Evolutionary conservation across 1,284 basidiomycete genomes (phyloP), one percentile per base, ranked within the genome.

Genomic region (Ustilago esculenta): DNA sequence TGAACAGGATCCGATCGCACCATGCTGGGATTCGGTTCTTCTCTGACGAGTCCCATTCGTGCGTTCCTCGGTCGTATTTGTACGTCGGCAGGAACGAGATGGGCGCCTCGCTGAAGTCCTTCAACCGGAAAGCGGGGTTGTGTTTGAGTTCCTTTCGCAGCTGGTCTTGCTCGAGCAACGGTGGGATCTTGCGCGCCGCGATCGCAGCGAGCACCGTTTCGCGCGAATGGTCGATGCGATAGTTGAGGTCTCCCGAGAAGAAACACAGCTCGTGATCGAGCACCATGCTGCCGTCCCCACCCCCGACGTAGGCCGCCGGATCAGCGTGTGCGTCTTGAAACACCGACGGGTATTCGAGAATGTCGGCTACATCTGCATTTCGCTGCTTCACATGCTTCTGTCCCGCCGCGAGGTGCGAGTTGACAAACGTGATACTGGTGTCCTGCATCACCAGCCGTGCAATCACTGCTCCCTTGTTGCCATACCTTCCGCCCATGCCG

Each of bases 391-490:
- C 87, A 42, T 91, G 89, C 63, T 87, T 86, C 79, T 96, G 94
- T 1, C 95, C 94, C 2, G 95, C 94, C 5, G 94, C 95, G 46
- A 98, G 86, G 85, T 98, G 95, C 72, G 92, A 92, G 83, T 98
- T 98, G 84, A 97, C 88, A 77, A 97, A 90, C 80, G 93, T 97
- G 23, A 98, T 83, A 0, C 58, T 72, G 12, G 83, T 80, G 64
- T 98, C 92, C 69, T 94, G 92, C 32, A 98, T 85, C 9, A 93
- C 87, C 59, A 97, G 87, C n/a, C 95, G 88, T 2, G 92, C 87
- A 15, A 96, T 87, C 57, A 98, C 94, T 0, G 90, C 94, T 14
- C 95, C 95, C 90, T 98, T 98, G 82, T 98, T 98, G 1, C 95
- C 95, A 80, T 95, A 97, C 60, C 90, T 85, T 5, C 92, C 92